Conservation (phyloP, 129 eudicot species). For the carrot (Daucus carota) region DH1_v3.0 NC_030382.2:51063501-51064000, state of each 20-base stretch:
- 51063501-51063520: conserved; percentile 18
- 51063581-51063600: conserved; percentile 39
- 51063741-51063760: background rate
- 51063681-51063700: conserved; percentile 30
- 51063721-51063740: background rate
- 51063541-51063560: background rate
- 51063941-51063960: conserved; percentile 16
- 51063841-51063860: conserved; percentile 33
- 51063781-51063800: background rate
- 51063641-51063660: conserved; percentile 67
- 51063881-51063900: conserved; percentile 9
- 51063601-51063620: conserved; percentile 46
- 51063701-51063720: conserved; percentile 30
- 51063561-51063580: conserved; percentile 20
- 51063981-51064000: background rate
- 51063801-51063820: background rate
- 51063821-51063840: conserved; percentile 7
- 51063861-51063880: conserved; percentile 23
- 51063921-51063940: conserved; percentile 28
- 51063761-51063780: background rate
- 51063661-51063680: conserved; percentile 37
- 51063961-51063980: no score
- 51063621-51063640: conserved; percentile 67
- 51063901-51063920: conserved; percentile 13
- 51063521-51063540: conserved; percentile 16